Conservation (phyloP, 768 basidiomycete genomes). For the Pisolithus albus region DNA sequence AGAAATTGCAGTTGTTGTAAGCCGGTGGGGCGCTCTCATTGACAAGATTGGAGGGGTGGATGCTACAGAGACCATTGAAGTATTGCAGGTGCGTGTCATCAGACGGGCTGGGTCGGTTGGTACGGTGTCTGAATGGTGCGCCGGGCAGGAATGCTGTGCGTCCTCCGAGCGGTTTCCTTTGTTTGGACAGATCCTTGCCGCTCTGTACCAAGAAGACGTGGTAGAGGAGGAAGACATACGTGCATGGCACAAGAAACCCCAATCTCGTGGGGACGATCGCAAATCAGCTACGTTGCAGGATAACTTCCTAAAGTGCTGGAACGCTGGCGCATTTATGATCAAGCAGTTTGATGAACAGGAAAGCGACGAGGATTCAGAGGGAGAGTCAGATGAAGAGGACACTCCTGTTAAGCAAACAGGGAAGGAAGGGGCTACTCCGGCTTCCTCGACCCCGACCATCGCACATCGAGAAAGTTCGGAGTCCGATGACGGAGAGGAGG, state of each 20-base stretch:
- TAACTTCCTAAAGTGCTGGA: slow-evolving; percentile 63
- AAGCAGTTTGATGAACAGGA: slow-evolving; percentile 78
- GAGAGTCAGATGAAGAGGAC: slow-evolving; percentile 24
- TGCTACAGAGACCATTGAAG: slow-evolving; percentile 68
- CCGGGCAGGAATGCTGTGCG: slow-evolving; percentile 56
- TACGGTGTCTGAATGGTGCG: background rate
- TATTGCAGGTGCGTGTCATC: slow-evolving; percentile 60
- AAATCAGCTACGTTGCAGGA: slow-evolving; percentile 38
- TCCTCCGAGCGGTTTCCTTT: slow-evolving; percentile 55
- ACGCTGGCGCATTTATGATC: slow-evolving; percentile 66
- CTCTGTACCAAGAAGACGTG: slow-evolving; percentile 86
- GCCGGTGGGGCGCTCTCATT: slow-evolving; percentile 79
- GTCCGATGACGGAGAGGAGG: slow-evolving; percentile 9
- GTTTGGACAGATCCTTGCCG: slow-evolving; percentile 81
- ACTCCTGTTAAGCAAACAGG: background rate
- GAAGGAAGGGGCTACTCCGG: too few species aligned
- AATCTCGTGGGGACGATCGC: slow-evolving; percentile 45
- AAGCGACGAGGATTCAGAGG: slow-evolving; percentile 40
- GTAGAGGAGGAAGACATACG: slow-evolving; percentile 87
- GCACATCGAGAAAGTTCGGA: background rate
- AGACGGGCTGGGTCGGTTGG: background rate
- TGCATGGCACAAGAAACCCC: slow-evolving; percentile 67
- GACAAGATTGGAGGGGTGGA: slow-evolving; percentile 78
- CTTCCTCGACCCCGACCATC: too few species aligned
- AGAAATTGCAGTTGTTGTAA: slow-evolving; percentile 56